Evolutionary conservation across 495 filamentous ascomycete species (phyloP).

Genomic region (Hypoxylon fragiforme): DNA sequence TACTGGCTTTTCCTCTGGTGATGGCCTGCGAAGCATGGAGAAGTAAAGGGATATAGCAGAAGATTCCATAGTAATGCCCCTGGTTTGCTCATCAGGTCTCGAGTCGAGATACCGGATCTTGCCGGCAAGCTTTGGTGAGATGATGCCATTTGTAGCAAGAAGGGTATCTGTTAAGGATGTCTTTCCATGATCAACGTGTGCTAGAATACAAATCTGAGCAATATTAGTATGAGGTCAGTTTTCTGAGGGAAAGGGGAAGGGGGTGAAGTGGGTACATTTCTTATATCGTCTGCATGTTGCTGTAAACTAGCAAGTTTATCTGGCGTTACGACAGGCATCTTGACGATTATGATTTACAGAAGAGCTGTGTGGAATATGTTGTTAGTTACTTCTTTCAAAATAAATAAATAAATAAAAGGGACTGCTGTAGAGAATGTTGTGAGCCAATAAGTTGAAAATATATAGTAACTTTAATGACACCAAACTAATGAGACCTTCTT

Average conservation of each 20-base stretch:
- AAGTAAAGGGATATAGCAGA: slow-evolving; percentile 97
- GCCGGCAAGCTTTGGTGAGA: slow-evolving; percentile 94
- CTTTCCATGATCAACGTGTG: slow-evolving; percentile 98
- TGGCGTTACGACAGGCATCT: slow-evolving; percentile 85
- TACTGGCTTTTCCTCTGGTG: slow-evolving; percentile 68
- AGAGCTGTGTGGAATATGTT: neutral
- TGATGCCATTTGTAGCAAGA: slow-evolving; percentile 98
- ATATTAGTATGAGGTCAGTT: slow-evolving; percentile 19
- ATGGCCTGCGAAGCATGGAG: slow-evolving; percentile 73
- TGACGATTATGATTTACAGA: slow-evolving; percentile 31
- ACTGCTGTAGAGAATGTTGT: no score
- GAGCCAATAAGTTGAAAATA: no score
- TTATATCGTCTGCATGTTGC: slow-evolving; percentile 78
- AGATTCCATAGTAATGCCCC: slow-evolving; percentile 99
- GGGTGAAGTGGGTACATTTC: slow-evolving; percentile 75
- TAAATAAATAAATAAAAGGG: no score
- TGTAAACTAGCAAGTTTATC: slow-evolving; percentile 87
- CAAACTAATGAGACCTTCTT: no score
- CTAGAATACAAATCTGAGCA: slow-evolving; percentile 89
- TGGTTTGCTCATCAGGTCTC: slow-evolving; percentile 91
- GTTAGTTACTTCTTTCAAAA: no score
- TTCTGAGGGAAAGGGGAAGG: slow-evolving; percentile 44
- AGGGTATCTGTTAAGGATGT: slow-evolving; percentile 96
- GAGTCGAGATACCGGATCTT: slow-evolving; percentile 98
- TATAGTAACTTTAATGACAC: no score